Base-by-base conservation (phyloP, 495 filamentous ascomycete species). In the Polyplosphaeria fusca region DNA sequence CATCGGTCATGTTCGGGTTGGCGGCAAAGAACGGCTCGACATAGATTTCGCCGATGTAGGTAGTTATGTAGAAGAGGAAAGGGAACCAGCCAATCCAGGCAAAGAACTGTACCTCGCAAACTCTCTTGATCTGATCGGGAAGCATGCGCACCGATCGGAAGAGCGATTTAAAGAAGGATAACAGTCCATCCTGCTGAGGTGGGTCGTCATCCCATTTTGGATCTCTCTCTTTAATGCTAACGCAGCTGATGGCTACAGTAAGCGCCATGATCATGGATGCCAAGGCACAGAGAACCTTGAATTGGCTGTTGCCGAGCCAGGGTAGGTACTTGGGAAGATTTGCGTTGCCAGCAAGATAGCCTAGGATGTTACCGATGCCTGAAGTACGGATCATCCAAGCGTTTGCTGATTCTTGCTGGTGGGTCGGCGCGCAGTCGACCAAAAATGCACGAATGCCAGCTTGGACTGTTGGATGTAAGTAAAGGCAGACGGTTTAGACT, bases 11-110 rank as follows among this genome's bases (percentile, higher is more conserved):
- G 65, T 89, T 64, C 2, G 88, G 88, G 61, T 95, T 84, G 45
- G 78, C 73, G 59, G 80, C 78, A 50, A 95, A 86, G 51, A 79
- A 85, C 0, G 89, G 89, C 64, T 94, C 84, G 35, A 86, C 86
- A 65, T 94, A 93, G 48, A 94, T 84, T 68, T 96, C 88, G 47
- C 86, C 91, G 64, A 95, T 85, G 69, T 91, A 96, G 24, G 88
- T 93, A 1, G 88, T 93, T 5, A 89, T 86, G 73, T 96, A 96
- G 71, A 91, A 96, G 0, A 96, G 77, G 74, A 95, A 92, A 16
- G 91, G 91, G 65, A 96, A 96, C 86, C 91, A 96, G 54, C 88
- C 91, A 59, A 95, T 84, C 91, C 91, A 96, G 23, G 88, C 87
- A 52, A 86, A 89, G 64, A 96, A 81, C 68, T 96, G 89, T 0